phyloP scores from a whole-genome alignment of 2,329 filamentous ascomycete species.

The Fusarium graminum region DNA sequence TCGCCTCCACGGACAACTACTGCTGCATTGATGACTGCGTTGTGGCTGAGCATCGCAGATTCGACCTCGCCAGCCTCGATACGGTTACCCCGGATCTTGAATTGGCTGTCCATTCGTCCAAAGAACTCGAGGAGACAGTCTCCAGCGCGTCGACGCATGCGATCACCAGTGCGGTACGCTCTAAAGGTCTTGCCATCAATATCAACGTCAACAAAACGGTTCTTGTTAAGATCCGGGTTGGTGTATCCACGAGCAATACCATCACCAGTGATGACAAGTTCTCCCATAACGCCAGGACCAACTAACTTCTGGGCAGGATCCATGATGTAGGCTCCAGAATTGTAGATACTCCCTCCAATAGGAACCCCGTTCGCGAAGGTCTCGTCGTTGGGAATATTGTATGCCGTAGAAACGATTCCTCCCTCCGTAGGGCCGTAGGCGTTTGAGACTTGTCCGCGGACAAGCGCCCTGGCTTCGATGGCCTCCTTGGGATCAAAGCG shows the following conservation, averaged over 20 bases:
- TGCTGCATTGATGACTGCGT: constrained; percentile 3
- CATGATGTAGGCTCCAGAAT: constrained; percentile 42
- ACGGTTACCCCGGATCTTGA: constrained; percentile 48
- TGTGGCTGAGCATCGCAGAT: not conserved
- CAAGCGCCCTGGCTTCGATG: not conserved
- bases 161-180: constrained; percentile 45
- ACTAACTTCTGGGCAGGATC: constrained; percentile 39
- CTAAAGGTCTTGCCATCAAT: constrained; percentile 2
- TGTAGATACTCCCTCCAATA: constrained; percentile 38
- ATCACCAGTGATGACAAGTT: constrained; percentile 47
- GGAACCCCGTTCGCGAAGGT: constrained; percentile 40
- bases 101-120: constrained; percentile 43
- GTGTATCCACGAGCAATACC: constrained; percentile 33
- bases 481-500: constrained; percentile 28
- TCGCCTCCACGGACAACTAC: constrained; percentile 7
- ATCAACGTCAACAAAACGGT: constrained; percentile 31
- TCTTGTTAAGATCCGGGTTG: constrained; percentile 11
- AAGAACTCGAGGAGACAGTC: constrained; percentile 45
- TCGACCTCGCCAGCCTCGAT: constrained; percentile 38
- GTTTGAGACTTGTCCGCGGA: constrained; percentile 12
- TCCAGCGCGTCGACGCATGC: constrained; percentile 23
- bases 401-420: constrained; percentile 33
- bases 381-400: constrained; percentile 6
- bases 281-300: constrained; percentile 41
- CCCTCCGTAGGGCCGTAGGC: constrained; percentile 48